A percentile compares a stretch with the other conserved stretches of the same genome.
phyloP scores from a whole-genome alignment of 371 early-diverging fungal species.

The Apophysomyces variabilis region DNA sequence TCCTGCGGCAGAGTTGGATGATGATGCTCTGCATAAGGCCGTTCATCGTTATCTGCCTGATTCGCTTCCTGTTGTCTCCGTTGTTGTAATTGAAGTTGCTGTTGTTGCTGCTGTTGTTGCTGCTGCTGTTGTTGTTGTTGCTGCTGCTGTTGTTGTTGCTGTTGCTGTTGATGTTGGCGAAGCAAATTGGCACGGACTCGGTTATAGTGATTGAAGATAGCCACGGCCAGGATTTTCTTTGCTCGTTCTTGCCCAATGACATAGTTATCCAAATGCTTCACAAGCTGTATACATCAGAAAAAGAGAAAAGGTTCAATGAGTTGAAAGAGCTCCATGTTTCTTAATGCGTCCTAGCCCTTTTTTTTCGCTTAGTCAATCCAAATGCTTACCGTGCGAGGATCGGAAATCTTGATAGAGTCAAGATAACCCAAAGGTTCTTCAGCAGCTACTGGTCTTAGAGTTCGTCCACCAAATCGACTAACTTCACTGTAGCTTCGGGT shows the following conservation, averaged over 20 bases:
- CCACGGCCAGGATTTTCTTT: conserved; percentile 83
- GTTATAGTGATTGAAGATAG: conserved; percentile 88
- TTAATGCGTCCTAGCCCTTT: too few species aligned
- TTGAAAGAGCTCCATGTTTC: too few species aligned
- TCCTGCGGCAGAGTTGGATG: conserved; percentile 26
- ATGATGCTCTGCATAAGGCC: conserved; percentile 24
- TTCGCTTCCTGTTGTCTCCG: background rate
- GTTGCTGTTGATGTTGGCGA: conserved; percentile 10
- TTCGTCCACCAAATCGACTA: background rate
- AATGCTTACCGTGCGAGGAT: conserved; percentile 4
- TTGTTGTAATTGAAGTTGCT: conserved; percentile 6
- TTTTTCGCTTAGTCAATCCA: background rate
- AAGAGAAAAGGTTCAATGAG: background rate
- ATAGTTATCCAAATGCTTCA: conserved; percentile 81
- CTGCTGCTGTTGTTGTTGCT: background rate
- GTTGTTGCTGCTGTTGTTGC: conserved; percentile 5
- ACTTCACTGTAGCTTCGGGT: background rate
- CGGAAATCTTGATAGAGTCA: background rate
- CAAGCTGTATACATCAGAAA: conserved; percentile 58
- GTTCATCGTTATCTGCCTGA: conserved; percentile 10
- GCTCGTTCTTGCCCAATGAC: conserved; percentile 89
- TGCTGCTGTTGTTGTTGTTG: conserved; percentile 9
- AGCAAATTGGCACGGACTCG: conserved; percentile 72
- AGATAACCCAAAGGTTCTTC: background rate
- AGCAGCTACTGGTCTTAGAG: background rate